Evolutionary conservation across 179 eudicot genomes (phyloP).

Genomic region (Camellia oleifera): DNA sequence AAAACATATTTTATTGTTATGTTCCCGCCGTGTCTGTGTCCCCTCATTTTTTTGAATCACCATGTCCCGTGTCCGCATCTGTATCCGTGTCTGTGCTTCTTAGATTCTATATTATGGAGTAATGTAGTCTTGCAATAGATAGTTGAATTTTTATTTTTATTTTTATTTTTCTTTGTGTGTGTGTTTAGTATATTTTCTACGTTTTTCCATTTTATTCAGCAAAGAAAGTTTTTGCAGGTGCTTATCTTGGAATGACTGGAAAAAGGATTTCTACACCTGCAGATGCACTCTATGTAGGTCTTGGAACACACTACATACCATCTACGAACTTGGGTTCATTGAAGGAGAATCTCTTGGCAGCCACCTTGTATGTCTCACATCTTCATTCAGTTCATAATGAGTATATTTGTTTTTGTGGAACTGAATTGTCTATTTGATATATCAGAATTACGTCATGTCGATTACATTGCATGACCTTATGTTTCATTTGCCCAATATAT

Average conservation of each 20-base stretch:
- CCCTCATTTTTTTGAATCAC: too few relatives aligned
- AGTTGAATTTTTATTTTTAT: not conserved
- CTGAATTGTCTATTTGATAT: not conserved
- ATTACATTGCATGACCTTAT: not conserved
- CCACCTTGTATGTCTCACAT: constrained; percentile 62
- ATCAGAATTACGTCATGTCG: not conserved
- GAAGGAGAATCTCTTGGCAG: constrained; percentile 63
- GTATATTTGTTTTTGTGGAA: not conserved
- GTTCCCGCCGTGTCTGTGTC: too few relatives aligned
- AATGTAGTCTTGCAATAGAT: not conserved
- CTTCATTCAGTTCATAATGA: not conserved
- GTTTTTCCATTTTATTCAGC: not conserved
- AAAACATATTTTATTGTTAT: too few relatives aligned
- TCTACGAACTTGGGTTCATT: constrained; percentile 66
- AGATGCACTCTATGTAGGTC: constrained; percentile 85
- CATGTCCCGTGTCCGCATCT: too few relatives aligned
- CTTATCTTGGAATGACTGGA: constrained; percentile 96
- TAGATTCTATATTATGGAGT: not conserved
- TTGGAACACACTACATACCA: constrained; percentile 87
- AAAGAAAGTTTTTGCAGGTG: constrained; percentile 49
- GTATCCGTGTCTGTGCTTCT: too few relatives aligned
- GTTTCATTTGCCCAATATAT: not conserved
- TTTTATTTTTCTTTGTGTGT: too few relatives aligned
- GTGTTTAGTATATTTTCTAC: not conserved
- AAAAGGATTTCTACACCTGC: constrained; percentile 80